These are phyloP conservation scores for Pythium monospermum DNA, from an alignment of 352 stramenopile genomes.

Conservation along the genomic window DNA sequence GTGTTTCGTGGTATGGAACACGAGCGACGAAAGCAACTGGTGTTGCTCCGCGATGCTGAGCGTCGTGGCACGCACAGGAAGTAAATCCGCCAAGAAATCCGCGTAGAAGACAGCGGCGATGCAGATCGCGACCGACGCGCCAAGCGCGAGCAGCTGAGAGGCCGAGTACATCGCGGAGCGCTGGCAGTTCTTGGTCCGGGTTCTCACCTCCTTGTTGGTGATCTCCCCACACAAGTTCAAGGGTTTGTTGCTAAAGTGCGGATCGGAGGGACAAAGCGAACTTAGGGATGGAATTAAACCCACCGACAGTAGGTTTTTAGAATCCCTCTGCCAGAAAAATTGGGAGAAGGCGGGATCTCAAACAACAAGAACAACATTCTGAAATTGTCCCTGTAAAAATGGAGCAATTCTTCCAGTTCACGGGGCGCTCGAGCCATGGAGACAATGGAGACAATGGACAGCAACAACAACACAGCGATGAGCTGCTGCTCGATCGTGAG, in stretches of 20 bases:
- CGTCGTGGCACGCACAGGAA: slow-evolving; percentile 29
- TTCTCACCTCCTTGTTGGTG: not conserved
- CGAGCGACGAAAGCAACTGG: slow-evolving; percentile 58
- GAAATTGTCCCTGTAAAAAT: no score
- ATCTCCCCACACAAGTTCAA: not conserved
- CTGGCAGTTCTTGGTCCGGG: not conserved
- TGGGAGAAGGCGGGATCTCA: not conserved
- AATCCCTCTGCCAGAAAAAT: not conserved
- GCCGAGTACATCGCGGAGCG: slow-evolving; percentile 41
- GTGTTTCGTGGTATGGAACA: slow-evolving; percentile 46
- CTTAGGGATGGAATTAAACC: not conserved
- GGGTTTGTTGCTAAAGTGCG: not conserved
- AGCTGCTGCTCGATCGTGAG: slow-evolving; percentile 31
- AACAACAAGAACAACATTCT: not conserved
- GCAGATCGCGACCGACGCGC: slow-evolving; percentile 45
- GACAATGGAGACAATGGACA: no score
- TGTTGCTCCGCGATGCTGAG: slow-evolving; percentile 51
- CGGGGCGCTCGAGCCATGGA: slow-evolving; percentile 28
- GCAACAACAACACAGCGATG: no score
- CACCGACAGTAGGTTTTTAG: not conserved
- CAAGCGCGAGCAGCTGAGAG: slow-evolving; percentile 57
- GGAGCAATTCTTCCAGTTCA: slow-evolving; percentile 76
- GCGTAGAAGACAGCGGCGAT: slow-evolving; percentile 50
- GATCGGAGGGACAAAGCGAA: not conserved
- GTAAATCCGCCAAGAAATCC: slow-evolving; percentile 43